A percentile compares a stretch with the other conserved stretches of the same genome.
phyloP scores from a whole-genome alignment of 2,329 filamentous ascomycete species.

The Leptographium procerum region DNA sequence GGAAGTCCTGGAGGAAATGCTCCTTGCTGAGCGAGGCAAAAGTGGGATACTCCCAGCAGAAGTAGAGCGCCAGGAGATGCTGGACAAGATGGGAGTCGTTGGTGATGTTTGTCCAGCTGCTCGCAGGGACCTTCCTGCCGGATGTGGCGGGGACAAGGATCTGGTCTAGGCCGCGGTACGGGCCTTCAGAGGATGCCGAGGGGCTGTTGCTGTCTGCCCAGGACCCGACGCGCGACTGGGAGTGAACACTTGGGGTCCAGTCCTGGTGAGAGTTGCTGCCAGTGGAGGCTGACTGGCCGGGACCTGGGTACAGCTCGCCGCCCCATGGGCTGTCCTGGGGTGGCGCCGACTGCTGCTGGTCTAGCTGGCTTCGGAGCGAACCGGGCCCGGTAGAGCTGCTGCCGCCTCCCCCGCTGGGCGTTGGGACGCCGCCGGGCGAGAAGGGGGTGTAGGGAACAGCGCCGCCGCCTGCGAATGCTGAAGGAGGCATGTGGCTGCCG shows the following conservation, averaged over 20 bases:
- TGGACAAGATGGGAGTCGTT: constrained; percentile 46
- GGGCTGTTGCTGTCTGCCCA: constrained; percentile 34
- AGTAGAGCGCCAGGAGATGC: constrained; percentile 55
- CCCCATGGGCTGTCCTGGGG: constrained; percentile 32
- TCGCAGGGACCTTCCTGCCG: constrained; percentile 29
- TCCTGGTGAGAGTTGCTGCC: constrained; percentile 36
- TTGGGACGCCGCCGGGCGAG: constrained; percentile 17
- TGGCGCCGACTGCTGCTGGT: not conserved
- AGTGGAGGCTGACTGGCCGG: constrained; percentile 34
- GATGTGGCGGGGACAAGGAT: constrained; percentile 35
- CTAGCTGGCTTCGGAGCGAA: constrained; percentile 24
- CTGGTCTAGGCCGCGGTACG: constrained; percentile 32
- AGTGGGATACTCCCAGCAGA: constrained; percentile 67
- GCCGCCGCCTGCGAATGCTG: constrained; percentile 19
- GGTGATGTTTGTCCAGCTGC: constrained; percentile 51
- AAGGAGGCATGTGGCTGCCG: constrained; percentile 16
- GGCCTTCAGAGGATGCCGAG: constrained; percentile 14
- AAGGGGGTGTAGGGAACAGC: constrained; percentile 21
- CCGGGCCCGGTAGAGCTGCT: constrained; percentile 18
- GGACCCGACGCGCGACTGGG: constrained; percentile 34
- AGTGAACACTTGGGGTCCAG: constrained; percentile 28
- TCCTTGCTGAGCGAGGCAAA: constrained; percentile 63
- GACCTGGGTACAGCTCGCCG: constrained; percentile 26
- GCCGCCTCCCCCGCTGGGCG: constrained; percentile 19
- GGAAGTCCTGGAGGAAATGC: constrained; percentile 57